Evolutionary conservation across 1,284 basidiomycete genomes (phyloP), one percentile per base, ranked within the genome.

Genomic region (Ustilago esculenta): DNA sequence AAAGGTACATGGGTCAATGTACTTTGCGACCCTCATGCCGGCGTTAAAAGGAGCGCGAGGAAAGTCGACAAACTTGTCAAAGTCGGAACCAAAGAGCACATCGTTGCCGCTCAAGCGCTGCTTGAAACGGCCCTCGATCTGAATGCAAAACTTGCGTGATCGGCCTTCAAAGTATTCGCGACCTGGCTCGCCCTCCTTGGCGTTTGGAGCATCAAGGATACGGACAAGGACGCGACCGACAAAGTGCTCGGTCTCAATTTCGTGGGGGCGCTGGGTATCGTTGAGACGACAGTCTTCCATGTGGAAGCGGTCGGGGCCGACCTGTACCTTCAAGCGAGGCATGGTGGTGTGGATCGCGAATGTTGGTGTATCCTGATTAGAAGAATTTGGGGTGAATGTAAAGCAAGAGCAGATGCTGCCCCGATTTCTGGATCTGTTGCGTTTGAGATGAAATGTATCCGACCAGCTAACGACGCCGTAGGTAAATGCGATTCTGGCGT

Each of bases 41-140:
- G 82, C 80, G 33, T 82, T 83, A 68, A 84, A 83, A 0, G 79
- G 79, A 17, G 79, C 75, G 6, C 76, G 61, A 0, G 79, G 79
- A 27, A 81, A 79, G 44, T 80, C 80, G 42, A 81, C 72, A 23
- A 81, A 72, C 42, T 70, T 66, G 54, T 79, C 78, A 53, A 77
- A 79, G 52, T 81, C 79, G 32, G 73, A 65, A 21, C 79, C 79
- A 35, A 81, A 81, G 33, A 76, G 68, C 9, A 81, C 50, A 36
- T 81, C 72, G 50, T 75, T 68, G 10, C 76, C 79, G 33, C 42
- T 70, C 65, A 70, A 73, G 17, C 63, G 64, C 35, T 73, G 64
- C 48, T 83, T 83, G 77, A 84, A 84, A 11, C 82, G 71, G 7
- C 83, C 83, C 50, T 84, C 83, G 58, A 84, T 83, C 52, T 83